These are phyloP conservation scores for Backusella macrospora DNA, from an alignment of 192 early-diverging fungal genomes.

Conservation along the genomic window DNA sequence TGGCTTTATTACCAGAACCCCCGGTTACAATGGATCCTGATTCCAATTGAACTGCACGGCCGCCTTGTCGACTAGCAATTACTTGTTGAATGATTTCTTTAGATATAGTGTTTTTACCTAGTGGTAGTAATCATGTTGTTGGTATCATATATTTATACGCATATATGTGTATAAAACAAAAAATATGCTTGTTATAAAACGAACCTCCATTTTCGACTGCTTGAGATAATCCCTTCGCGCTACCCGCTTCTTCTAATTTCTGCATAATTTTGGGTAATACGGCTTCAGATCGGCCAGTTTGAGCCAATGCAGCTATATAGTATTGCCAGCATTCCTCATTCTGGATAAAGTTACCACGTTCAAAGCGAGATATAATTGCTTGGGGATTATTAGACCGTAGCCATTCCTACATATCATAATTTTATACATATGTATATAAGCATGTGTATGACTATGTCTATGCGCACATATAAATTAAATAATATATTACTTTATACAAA, in stretches of 20 bases:
- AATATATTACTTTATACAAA: conserved; percentile 54
- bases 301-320: conserved; percentile 56
- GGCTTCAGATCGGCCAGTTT: conserved; percentile 53
- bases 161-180: conserved; percentile 10
- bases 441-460: not conserved
- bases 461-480: not conserved
- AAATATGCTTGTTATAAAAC: conserved; percentile 29
- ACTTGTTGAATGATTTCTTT: conserved; percentile 35
- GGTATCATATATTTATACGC: no score
- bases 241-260: conserved; percentile 45
- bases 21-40: conserved; percentile 33
- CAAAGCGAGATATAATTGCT: conserved; percentile 56
- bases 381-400: conserved; percentile 53
- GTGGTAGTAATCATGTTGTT: no score
- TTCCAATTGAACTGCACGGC: conserved; percentile 33
- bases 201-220: conserved; percentile 17
- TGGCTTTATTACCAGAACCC: conserved; percentile 54
- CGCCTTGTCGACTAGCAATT: conserved; percentile 34
- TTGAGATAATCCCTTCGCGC: conserved; percentile 14
- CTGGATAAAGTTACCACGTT: conserved; percentile 52
- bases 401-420: conserved; percentile 46
- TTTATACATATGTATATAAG: not conserved
- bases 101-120: conserved; percentile 11
- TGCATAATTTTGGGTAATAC: conserved; percentile 59
- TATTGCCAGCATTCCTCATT: conserved; percentile 58